These are phyloP conservation scores for Acanthamoeba royreba DNA, from an alignment of 208 protist genomes.

Conservation along the genomic window DNA sequence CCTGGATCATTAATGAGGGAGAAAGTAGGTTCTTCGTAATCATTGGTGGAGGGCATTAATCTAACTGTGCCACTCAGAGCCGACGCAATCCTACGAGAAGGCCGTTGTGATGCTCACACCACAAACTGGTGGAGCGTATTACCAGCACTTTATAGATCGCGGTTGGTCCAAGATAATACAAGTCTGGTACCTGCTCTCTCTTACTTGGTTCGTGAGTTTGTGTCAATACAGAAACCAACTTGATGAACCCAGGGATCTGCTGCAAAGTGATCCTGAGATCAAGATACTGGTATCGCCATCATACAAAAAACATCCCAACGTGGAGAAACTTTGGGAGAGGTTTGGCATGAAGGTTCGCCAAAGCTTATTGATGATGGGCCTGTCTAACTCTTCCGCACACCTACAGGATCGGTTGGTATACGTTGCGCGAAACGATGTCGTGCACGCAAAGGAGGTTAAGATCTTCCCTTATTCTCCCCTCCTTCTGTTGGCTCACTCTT, in stretches of 20 bases:
- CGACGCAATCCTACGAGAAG: neutral
- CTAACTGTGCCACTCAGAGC: neutral
- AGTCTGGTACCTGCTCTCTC: neutral
- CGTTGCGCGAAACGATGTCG: neutral
- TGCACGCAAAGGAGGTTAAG: neutral
- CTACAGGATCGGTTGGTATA: neutral
- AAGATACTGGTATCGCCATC: neutral
- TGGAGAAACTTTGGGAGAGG: neutral
- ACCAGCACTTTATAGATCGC: constrained; percentile 12
- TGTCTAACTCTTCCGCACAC: too few relatives aligned
- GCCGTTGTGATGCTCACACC: neutral
- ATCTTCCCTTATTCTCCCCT: neutral
- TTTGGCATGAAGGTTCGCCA: neutral
- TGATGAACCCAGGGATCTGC: neutral
- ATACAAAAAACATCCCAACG: neutral
- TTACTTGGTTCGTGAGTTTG: neutral
- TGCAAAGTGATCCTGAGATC: neutral
- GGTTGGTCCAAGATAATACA: constrained; percentile 8
- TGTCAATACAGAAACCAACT: neutral
- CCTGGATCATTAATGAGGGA: neutral
- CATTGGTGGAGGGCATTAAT: neutral
- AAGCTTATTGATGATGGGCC: too few relatives aligned
- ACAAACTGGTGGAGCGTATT: neutral
- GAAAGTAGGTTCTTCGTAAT: neutral
- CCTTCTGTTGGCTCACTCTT: neutral